Evolutionary conservation across 1,139 yeast genomes (phyloP), one percentile per base, ranked within the genome.

Genomic region (Kodamaea suecica): DNA sequence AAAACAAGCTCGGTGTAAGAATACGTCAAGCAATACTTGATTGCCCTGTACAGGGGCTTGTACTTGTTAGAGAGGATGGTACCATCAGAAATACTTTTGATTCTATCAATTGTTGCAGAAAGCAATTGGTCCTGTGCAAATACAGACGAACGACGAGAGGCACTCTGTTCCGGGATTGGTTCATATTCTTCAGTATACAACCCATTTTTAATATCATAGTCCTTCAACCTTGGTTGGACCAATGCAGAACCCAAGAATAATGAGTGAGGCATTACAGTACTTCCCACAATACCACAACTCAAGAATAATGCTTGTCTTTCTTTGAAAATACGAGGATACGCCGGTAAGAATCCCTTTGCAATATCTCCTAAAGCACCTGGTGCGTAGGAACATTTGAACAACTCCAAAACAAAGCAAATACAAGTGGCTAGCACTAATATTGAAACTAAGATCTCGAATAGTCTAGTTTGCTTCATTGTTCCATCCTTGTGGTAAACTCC

Each of bases 231-330:
- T 11, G 90, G 79, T 50, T 82, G 88, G 3, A 83, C 92, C 35
- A 84, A 69, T 4, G 86, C 85, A 0, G 88, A 80, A 1, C 92
- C 92, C 37, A 84, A 63, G 47, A 76, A 83, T 38, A 84, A 65
- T 0, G 88, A 80, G 50, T 83, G 92, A 2, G 94, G 92, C 94
- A 84, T 84, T 5, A 83, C 90, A 0, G 92, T 83, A 31, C 88
- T 84, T 23, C 94, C 94, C 13, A 83, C 75, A 38, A 83, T 83
- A 5, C 87, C 92, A 53, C 85, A 68, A 44, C 83, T 73, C 40
- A 83, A 61, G 49, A 81, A 83, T 25, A 80, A 59, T 0, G 85
- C 85, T 49, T 76, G 77, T 32, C 70, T 73, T 43, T 76, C 75
- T 31, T 61, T 55, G 31, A 80, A 73, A 2, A 80, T 76, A 7